Evolutionary conservation across 495 filamentous ascomycete species (phyloP).

Genomic region (Aspergillus cristatus): DNA sequence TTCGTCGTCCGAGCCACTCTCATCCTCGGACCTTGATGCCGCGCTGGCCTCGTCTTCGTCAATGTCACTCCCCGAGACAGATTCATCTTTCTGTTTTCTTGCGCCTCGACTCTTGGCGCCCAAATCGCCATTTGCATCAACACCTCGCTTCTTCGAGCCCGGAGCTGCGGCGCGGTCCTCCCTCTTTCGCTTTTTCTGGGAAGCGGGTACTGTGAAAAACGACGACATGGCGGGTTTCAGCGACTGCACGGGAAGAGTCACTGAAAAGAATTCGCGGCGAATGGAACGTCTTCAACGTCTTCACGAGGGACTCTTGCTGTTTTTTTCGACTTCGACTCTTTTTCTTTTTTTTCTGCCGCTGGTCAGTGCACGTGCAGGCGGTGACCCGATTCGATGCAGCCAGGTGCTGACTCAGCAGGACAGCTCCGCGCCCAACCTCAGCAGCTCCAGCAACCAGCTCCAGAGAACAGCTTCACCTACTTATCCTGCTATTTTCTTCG

Average conservation of each 20-base stretch:
- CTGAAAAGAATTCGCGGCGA: not conserved
- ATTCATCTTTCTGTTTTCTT: conserved; percentile 41
- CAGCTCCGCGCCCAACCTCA: conserved; percentile 22
- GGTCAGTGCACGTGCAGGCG: conserved; percentile 22
- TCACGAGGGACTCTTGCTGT: too few species aligned
- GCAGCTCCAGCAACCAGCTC: conserved; percentile 38
- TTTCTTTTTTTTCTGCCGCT: conserved; percentile 36
- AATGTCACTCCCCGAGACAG: conserved; percentile 80
- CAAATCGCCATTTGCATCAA: conserved; percentile 25
- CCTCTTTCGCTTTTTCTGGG: conserved; percentile 74
- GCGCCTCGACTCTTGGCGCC: conserved; percentile 15
- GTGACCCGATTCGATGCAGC: not conserved
- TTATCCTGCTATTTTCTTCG: conserved; percentile 4
- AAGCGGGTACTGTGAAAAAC: conserved; percentile 72
- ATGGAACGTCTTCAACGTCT: too few species aligned
- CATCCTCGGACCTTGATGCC: conserved; percentile 33
- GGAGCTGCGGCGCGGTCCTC: conserved; percentile 39
- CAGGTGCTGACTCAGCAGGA: conserved; percentile 30
- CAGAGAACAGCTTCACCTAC: conserved; percentile 16
- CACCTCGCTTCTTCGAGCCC: conserved; percentile 48
- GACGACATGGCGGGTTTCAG: conserved; percentile 62
- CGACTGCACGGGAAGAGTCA: too few species aligned
- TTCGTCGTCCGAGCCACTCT: conserved; percentile 45
- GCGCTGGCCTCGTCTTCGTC: conserved; percentile 49
- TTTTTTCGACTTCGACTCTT: conserved; percentile 1